phyloP scores from a whole-genome alignment of 768 basidiomycete species.

The Termitomyces sp. region DNA sequence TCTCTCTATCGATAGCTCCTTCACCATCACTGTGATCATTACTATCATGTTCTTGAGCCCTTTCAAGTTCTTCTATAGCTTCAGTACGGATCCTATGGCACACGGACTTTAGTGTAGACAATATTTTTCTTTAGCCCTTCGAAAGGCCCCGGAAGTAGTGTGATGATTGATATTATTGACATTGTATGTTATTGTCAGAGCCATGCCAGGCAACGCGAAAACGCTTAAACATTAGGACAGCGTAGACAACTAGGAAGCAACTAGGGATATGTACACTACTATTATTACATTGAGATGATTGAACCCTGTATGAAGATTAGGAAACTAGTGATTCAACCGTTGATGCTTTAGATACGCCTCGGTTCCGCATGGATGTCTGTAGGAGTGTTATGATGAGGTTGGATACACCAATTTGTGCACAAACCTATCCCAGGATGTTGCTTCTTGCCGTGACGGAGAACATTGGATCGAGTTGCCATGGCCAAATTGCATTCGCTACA shows the following conservation, averaged over 20 bases:
- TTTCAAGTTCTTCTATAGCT: not conserved
- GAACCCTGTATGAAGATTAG: not conserved
- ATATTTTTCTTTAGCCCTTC: too few relatives aligned
- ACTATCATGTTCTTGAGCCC: too few relatives aligned
- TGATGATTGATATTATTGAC: not conserved
- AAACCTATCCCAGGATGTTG: slow-evolving; percentile 6
- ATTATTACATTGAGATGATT: not conserved
- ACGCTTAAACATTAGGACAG: not conserved
- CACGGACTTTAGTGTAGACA: not conserved
- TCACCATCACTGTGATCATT: too few relatives aligned
- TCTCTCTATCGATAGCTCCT: not conserved
- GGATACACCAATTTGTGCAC: not conserved
- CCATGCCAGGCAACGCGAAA: not conserved
- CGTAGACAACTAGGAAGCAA: not conserved
- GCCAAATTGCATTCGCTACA: slow-evolving; percentile 8
- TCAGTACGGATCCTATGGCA: too few relatives aligned
- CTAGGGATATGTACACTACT: not conserved
- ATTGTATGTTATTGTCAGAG: too few relatives aligned
- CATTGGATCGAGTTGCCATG: slow-evolving; percentile 11
- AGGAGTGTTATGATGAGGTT: not conserved
- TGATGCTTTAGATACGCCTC: too few relatives aligned
- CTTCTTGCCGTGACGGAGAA: slow-evolving; percentile 4
- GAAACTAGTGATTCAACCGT: not conserved
- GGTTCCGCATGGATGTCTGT: not conserved
- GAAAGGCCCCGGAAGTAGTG: not conserved